phyloP scores from a whole-genome alignment of 75 land plant genomes.

The Pseudotsuga menziesii region DNA sequence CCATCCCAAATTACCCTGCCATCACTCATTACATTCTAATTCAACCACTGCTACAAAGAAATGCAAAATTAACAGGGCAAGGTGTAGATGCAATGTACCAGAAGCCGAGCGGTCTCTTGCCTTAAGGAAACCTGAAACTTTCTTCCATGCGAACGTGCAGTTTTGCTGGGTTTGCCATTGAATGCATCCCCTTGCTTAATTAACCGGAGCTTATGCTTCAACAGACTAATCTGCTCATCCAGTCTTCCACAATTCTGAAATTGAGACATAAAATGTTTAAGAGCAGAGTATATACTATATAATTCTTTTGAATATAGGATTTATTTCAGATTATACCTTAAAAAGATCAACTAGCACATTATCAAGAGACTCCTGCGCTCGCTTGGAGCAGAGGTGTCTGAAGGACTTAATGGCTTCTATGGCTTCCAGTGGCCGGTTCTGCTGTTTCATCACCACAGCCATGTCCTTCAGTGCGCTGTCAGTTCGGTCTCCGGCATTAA shows the following conservation, averaged over 20 bases:
- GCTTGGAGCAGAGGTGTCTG: slow-evolving; percentile 64
- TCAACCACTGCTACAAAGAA: too few species aligned
- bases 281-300: too few species aligned
- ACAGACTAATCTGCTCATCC: slow-evolving; percentile 49
- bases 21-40: neutral
- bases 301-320: too few species aligned
- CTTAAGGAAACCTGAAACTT: slow-evolving; percentile 36
- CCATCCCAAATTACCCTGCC: slow-evolving; percentile 93
- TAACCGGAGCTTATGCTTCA: slow-evolving; percentile 51
- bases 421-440: slow-evolving; percentile 72
- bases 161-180: slow-evolving; percentile 58
- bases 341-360: slow-evolving; percentile 85
- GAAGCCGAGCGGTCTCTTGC: slow-evolving; percentile 30
- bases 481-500: slow-evolving; percentile 75
- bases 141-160: slow-evolving; percentile 58
- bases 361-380: slow-evolving; percentile 87
- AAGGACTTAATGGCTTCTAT: slow-evolving; percentile 89
- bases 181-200: slow-evolving; percentile 54
- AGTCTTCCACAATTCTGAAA: slow-evolving; percentile 59
- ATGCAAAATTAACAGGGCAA: too few species aligned
- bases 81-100: slow-evolving; percentile 41
- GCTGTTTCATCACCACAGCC: slow-evolving; percentile 91
- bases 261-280: too few species aligned
- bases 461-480: slow-evolving; percentile 93
- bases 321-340: slow-evolving; percentile 25